Percentiles rank a stretch among this genome's conserved stretches.
These are phyloP conservation scores for Smithsoniella earleae DNA, from an alignment of 163 green algal genomes.

Conservation along the genomic window DNA sequence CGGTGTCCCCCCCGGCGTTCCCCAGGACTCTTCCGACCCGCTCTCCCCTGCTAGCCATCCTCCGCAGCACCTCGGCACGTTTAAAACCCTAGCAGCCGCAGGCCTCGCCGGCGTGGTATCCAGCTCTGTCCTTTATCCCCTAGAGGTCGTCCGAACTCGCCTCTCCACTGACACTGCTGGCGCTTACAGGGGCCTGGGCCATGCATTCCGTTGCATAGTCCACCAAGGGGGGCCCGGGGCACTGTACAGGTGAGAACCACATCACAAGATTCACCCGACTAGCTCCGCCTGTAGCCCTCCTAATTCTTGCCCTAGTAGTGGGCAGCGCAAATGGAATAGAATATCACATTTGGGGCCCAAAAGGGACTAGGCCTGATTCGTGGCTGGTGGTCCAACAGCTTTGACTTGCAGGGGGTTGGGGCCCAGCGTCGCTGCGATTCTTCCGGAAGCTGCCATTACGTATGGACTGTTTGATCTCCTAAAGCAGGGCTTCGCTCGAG, in stretches of 20 bases:
- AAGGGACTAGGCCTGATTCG: too few relatives aligned
- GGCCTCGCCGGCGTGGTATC: slow-evolving; percentile 53
- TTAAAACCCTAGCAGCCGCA: slow-evolving; percentile 39
- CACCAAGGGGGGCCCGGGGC: slow-evolving; percentile 43
- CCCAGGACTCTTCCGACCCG: neutral
- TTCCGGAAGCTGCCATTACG: slow-evolving; percentile 73
- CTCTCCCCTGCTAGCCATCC: neutral
- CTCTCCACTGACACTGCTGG: slow-evolving; percentile 42
- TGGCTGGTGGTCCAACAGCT: too few relatives aligned
- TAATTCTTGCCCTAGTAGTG: too few relatives aligned
- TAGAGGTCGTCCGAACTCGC: slow-evolving; percentile 61
- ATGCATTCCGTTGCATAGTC: slow-evolving; percentile 40
- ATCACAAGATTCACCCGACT: too few relatives aligned
- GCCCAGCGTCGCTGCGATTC: slow-evolving; percentile 57
- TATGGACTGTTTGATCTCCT: slow-evolving; percentile 75
- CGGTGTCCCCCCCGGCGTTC: neutral
- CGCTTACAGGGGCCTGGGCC: slow-evolving; percentile 33
- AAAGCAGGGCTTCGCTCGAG: slow-evolving; percentile 45
- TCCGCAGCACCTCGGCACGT: neutral
- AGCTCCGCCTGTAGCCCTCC: too few relatives aligned
- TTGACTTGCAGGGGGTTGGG: slow-evolving; percentile 46
- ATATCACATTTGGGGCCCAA: too few relatives aligned
- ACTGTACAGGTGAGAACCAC: slow-evolving; percentile 46
- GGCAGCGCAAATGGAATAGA: too few relatives aligned
- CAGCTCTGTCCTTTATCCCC: slow-evolving; percentile 66